Conservation (phyloP, 2,329 filamentous ascomycete genomes). For the Zymoseptoria pseudotritici region DNA sequence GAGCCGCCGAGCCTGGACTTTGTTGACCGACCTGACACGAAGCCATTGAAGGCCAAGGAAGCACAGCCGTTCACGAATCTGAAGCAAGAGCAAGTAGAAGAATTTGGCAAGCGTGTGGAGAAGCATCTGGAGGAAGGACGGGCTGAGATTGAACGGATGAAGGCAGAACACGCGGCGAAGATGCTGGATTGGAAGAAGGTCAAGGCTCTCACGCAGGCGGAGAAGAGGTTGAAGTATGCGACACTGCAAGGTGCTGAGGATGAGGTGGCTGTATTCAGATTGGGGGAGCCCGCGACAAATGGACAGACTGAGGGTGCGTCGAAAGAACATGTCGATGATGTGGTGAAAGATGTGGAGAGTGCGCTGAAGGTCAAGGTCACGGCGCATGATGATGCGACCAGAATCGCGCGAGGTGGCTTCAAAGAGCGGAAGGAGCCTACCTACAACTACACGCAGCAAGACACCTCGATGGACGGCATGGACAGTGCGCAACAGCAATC, state of each 20-base stretch:
- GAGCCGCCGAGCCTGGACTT: slow-evolving; percentile 45
- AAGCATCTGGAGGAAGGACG: slow-evolving; percentile 66
- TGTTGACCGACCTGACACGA: slow-evolving; percentile 21
- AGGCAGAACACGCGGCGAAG: slow-evolving; percentile 66
- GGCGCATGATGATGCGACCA: slow-evolving; percentile 24
- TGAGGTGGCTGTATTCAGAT: slow-evolving; percentile 36
- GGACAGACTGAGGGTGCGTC: slow-evolving; percentile 22
- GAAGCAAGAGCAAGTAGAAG: slow-evolving; percentile 67
- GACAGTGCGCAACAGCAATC: slow-evolving; percentile 6
- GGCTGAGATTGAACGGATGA: slow-evolving; percentile 77
- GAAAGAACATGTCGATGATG: slow-evolving; percentile 58
- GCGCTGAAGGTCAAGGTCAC: slow-evolving; percentile 59
- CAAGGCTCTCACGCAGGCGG: slow-evolving; percentile 63
- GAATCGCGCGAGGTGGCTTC: slow-evolving; percentile 30
- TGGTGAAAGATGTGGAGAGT: slow-evolving; percentile 67
- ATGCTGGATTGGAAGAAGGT: slow-evolving; percentile 68
- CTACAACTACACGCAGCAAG: slow-evolving; percentile 10
- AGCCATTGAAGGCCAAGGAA: slow-evolving; percentile 38
- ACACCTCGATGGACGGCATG: slow-evolving; percentile 3
- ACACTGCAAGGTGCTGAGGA: slow-evolving; percentile 41
- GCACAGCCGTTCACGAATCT: slow-evolving; percentile 54
- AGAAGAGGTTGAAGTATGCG: slow-evolving; percentile 65
- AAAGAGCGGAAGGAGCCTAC: slow-evolving; percentile 21
- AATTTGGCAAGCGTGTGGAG: slow-evolving; percentile 72
- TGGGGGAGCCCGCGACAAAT: slow-evolving; percentile 41